Evolutionary conservation across 306 rosid genomes (phyloP), one percentile per base, ranked within the genome.

Genomic region (Citrullus mucosospermus): DNA sequence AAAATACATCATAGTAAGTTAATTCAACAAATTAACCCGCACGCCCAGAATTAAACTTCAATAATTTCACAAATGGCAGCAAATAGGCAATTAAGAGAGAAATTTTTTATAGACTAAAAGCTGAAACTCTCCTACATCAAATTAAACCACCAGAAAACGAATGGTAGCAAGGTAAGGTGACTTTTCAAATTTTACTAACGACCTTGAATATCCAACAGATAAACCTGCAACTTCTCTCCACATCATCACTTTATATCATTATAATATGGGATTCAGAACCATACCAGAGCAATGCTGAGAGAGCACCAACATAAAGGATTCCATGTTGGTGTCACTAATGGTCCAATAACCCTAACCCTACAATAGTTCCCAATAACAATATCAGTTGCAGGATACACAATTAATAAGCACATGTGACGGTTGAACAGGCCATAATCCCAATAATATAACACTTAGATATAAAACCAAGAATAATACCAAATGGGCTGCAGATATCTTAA

Each of bases 271-370:
- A 87, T 89, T 88, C 84, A 95, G 97, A 90, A 92, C 92, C 96
- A 91, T 95, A 95, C 98, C 97, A 88, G 91, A 80, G 89, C 80
- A 76, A 87, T 56, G 96, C 87, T 88, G 94, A 84, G 87, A 90
- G 85, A 89, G 89, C 93, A 94, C 97, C 96, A 94, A 93, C 98
- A 93, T 83, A 87, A 88, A 83, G 82, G 81, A 88, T 86, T 85
- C 89, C 86, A 87, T 90, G 93, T 89, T 92, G 90, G 95, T 92
- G 95, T 89, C 87, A 94, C 98, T 82, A 90, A 84, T 78, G 85
- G 86, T 89, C 96, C 95, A 84, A 87, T 59, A 91, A 93, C 79
- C 90, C 96, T 92, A 92, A 95, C 87, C 97, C 96, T 91, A 92
- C 96, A 92, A 88, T 73, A 89, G 85, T 91, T 82, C 95, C 88